phyloP scores from a whole-genome alignment of 2,329 filamentous ascomycete species.

The Dactylellina leptospora region DNA sequence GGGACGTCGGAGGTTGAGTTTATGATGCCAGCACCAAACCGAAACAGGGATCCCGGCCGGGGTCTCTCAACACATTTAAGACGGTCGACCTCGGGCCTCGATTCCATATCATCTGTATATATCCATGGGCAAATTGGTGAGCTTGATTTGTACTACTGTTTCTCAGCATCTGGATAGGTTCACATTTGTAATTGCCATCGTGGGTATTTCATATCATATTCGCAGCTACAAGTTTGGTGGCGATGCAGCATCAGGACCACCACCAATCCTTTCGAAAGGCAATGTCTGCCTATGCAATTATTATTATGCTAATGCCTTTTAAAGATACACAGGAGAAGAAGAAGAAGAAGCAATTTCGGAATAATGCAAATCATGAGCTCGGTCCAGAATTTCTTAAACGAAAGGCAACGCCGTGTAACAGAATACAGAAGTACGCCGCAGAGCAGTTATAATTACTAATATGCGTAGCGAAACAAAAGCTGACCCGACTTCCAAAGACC shows the following conservation, averaged over 20 bases:
- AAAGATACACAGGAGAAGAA: neutral
- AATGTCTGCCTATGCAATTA: neutral
- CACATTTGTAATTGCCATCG: no score
- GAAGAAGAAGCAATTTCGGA: neutral
- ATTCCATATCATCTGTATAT: neutral
- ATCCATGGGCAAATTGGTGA: no score
- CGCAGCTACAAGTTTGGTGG: no score
- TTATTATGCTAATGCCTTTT: neutral
- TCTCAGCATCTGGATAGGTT: no score
- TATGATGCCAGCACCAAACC: slow-evolving; percentile 3
- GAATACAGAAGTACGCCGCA: neutral
- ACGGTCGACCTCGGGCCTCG: neutral
- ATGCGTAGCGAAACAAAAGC: no score
- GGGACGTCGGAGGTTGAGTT: slow-evolving; percentile 46
- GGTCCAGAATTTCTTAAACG: neutral
- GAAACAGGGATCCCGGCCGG: neutral
- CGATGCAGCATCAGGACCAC: no score
- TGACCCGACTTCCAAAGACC: no score
- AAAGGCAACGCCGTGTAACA: neutral
- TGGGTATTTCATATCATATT: no score
- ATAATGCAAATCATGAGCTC: neutral
- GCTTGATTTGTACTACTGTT: no score
- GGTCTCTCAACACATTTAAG: slow-evolving; percentile 24
- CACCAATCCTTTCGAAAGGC: no score
- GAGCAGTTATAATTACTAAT: neutral